Percentiles rank a stretch among this genome's conserved stretches.
Conservation (phyloP, 768 basidiomycete species). For the Boletus bicolor region DNA sequence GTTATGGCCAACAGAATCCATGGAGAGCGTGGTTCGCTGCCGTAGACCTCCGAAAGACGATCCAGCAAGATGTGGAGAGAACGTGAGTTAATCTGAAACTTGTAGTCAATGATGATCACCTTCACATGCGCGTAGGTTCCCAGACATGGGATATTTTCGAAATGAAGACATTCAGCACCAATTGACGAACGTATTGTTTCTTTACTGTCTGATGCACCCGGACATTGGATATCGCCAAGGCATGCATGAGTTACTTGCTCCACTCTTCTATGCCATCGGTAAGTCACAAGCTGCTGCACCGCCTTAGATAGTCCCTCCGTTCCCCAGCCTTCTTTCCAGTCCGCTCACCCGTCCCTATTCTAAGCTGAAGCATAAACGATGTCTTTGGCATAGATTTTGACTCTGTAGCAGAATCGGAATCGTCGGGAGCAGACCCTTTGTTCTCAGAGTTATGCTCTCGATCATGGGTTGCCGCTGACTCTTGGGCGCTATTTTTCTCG, state of each 20-base stretch:
- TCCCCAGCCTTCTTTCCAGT: conserved; percentile 9
- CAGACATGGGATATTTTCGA: conserved; percentile 93
- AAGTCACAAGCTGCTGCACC: conserved; percentile 10
- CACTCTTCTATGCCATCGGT: conserved; percentile 66
- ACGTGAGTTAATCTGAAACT: conserved; percentile 57
- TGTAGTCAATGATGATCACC: conserved; percentile 1
- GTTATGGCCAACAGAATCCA: conserved; percentile 60
- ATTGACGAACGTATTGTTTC: conserved; percentile 83
- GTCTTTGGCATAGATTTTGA: conserved; percentile 63
- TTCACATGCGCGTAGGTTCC: conserved; percentile 61
- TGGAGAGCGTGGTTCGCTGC: conserved; percentile 95
- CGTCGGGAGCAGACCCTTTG: conserved; percentile 32
- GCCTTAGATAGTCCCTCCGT: conserved; percentile 1
- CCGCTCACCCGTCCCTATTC: conserved; percentile 14
- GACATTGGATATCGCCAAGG: conserved; percentile 94
- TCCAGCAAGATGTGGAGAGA: conserved; percentile 91
- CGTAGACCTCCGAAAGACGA: conserved; percentile 84
- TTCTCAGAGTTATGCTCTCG: conserved; percentile 63
- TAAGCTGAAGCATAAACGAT: conserved; percentile 27
- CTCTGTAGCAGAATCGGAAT: conserved; percentile 45
- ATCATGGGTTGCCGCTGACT: conserved; percentile 77
- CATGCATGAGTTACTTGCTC: conserved; percentile 96
- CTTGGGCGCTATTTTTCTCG: conserved; percentile 76
- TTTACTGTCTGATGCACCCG: conserved; percentile 76
- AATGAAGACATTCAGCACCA: conserved; percentile 68